A percentile compares a stretch with the other conserved stretches of the same genome.
Conservation (phyloP, 352 stramenopile genomes). For the Globisporangium ultimum region DNA sequence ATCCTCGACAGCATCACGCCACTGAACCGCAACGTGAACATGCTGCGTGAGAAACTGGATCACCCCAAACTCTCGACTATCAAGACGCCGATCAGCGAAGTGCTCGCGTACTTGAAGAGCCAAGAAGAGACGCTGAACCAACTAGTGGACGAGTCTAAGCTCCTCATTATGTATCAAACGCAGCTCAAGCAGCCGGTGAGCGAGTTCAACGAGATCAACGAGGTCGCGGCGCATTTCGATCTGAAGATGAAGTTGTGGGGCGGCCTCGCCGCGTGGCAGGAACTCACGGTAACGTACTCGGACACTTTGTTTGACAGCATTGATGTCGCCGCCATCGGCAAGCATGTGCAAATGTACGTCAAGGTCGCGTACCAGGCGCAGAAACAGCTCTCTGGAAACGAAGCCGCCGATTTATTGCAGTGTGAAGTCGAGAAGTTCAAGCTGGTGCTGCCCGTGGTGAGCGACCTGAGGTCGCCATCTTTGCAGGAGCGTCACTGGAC, state of each 20-base stretch:
- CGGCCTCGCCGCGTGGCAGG: constrained; percentile 81
- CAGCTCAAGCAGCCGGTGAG: constrained; percentile 85
- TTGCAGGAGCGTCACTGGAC: constrained; percentile 78
- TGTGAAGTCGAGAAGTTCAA: constrained; percentile 90
- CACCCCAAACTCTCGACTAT: constrained; percentile 76
- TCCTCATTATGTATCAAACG: constrained; percentile 85
- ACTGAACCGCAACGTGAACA: constrained; percentile 61
- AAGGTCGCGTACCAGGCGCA: constrained; percentile 85
- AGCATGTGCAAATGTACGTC: constrained; percentile 87
- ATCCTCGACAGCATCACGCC: constrained; percentile 88
- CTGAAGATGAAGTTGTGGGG: constrained; percentile 92
- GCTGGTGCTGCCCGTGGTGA: constrained; percentile 75
- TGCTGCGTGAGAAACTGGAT: constrained; percentile 82
- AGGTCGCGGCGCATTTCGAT: constrained; percentile 81
- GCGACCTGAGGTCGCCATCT: constrained; percentile 57
- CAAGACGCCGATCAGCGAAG: constrained; percentile 69
- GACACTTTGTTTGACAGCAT: constrained; percentile 86
- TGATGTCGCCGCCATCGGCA: constrained; percentile 85
- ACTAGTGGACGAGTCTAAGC: constrained; percentile 80
- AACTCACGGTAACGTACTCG: constrained; percentile 70
- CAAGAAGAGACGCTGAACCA: constrained; percentile 72
- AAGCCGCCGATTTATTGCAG: constrained; percentile 78
- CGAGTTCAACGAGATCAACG: constrained; percentile 88
- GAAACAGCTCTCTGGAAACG: constrained; percentile 86
- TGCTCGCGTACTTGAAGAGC: constrained; percentile 65